A percentile compares a stretch with the other conserved stretches of the same genome.
Conservation (phyloP, 495 filamentous ascomycete genomes). For the Oleoguttula mirabilis region DNA sequence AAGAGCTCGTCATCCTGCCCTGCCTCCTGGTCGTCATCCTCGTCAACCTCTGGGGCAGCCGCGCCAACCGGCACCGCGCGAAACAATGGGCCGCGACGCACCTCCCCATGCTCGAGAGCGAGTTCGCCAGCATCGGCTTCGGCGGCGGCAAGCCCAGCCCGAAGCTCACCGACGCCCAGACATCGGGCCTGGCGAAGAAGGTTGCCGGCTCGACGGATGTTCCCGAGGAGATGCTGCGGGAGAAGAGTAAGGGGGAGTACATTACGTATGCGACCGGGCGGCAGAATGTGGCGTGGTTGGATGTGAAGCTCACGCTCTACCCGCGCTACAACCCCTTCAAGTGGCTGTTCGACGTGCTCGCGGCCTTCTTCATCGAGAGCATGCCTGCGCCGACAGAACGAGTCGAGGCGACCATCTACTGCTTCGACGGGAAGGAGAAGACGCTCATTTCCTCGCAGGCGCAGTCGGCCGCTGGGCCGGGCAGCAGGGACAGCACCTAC, state of each 20-base stretch:
- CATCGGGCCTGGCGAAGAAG: constrained; percentile 30
- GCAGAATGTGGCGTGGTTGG: constrained; percentile 83
- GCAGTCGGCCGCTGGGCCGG: constrained; percentile 23
- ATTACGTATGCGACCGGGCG: constrained; percentile 84
- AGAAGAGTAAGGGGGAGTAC: constrained; percentile 75
- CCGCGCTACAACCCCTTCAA: constrained; percentile 85
- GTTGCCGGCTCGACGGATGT: constrained; percentile 24
- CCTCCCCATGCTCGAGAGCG: constrained; percentile 54
- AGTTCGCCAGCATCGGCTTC: constrained; percentile 87
- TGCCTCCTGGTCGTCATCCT: constrained; percentile 60
- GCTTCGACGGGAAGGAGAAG: constrained; percentile 85
- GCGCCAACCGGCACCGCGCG: constrained; percentile 67
- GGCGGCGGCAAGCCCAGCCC: constrained; percentile 33
- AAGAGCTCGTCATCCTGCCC: constrained; percentile 70
- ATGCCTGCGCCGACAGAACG: constrained; percentile 54
- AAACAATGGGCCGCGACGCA: constrained; percentile 70
- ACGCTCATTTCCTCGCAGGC: constrained; percentile 46
- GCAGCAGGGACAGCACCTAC: constrained; percentile 53
- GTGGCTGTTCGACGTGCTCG: constrained; percentile 50
- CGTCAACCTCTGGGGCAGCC: constrained; percentile 72
- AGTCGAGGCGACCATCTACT: constrained; percentile 62
- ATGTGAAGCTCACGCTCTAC: constrained; percentile 66
- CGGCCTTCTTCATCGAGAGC: constrained; percentile 71
- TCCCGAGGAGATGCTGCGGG: constrained; percentile 57
- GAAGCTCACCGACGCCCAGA: constrained; percentile 28